Conservation (phyloP, 495 filamentous ascomycete species). For the Penicillium roqueforti region DNA sequence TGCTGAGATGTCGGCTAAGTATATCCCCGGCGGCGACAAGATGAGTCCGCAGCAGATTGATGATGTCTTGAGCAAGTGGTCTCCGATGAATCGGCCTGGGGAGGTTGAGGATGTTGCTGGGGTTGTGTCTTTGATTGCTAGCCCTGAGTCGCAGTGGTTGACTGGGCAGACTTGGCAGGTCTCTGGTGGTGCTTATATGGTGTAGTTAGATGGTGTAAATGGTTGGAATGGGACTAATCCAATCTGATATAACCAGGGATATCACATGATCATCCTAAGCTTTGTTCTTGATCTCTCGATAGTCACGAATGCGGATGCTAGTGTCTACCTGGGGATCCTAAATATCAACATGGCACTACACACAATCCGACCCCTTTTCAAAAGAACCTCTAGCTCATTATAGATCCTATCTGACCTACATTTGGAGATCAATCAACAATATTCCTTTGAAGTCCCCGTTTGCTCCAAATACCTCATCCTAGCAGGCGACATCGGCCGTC, state of each 20-base stretch:
- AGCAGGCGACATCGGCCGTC: constrained; percentile 55
- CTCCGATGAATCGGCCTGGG: constrained; percentile 47
- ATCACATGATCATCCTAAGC: neutral
- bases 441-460: constrained; percentile 46
- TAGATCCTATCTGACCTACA: constrained; percentile 57
- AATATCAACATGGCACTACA: neutral
- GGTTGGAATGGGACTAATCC: neutral
- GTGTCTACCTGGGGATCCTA: too few relatives aligned
- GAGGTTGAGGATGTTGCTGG: constrained; percentile 50
- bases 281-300: neutral
- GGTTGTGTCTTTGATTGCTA: constrained; percentile 51
- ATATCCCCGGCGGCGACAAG: constrained; percentile 35
- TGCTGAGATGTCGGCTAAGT: constrained; percentile 34
- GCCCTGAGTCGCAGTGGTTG: constrained; percentile 41
- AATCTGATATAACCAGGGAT: neutral
- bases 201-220: constrained; percentile 8
- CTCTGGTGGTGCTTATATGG: constrained; percentile 40
- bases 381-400: constrained; percentile 22
- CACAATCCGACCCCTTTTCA: neutral
- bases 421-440: constrained; percentile 52
- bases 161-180: constrained; percentile 54
- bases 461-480: constrained; percentile 50
- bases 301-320: too few relatives aligned
- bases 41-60: constrained; percentile 31
- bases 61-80: constrained; percentile 23